Evolutionary conservation across 1,284 basidiomycete species (phyloP).

Genomic region (Puccinia polysora): DNA sequence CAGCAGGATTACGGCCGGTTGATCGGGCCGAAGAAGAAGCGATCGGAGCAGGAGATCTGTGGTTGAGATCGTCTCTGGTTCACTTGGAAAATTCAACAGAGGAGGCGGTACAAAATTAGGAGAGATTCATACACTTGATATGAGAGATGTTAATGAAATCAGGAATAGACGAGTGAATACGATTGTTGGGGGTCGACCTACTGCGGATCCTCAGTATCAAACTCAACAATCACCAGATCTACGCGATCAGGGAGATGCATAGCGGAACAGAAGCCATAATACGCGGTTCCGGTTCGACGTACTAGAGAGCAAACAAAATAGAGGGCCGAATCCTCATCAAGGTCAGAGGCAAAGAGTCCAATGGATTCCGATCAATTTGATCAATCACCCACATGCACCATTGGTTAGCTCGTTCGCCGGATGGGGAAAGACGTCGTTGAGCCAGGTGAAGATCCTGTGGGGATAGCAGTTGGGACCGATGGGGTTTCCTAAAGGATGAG

Average conservation of each 20-base stretch:
- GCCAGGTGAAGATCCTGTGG: conserved; percentile 85
- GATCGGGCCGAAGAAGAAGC: conserved; percentile 75
- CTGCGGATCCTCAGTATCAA: conserved; percentile 81
- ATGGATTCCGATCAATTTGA: neutral
- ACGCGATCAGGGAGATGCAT: conserved; percentile 87
- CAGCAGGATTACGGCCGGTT: conserved; percentile 80
- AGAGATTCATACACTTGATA: no score
- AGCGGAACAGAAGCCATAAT: conserved; percentile 83
- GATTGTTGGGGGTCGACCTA: conserved; percentile 56
- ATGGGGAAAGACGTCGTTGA: conserved; percentile 88
- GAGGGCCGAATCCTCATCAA: neutral
- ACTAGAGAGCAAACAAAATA: conserved; percentile 54
- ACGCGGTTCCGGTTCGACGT: conserved; percentile 77
- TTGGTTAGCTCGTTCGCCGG: conserved; percentile 91
- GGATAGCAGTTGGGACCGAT: conserved; percentile 80
- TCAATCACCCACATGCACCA: conserved; percentile 60
- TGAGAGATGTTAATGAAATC: no score
- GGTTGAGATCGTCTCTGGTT: conserved; percentile 67
- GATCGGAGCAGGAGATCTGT: conserved; percentile 88
- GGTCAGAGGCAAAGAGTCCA: neutral
- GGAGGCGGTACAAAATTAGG: no score
- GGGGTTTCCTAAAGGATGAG: conserved; percentile 63
- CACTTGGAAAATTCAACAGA: conserved; percentile 56
- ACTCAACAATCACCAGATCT: conserved; percentile 86
- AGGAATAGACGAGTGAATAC: no score